Conservation (phyloP, 495 filamentous ascomycete species). For the Talaromyces stipitatus region DNA sequence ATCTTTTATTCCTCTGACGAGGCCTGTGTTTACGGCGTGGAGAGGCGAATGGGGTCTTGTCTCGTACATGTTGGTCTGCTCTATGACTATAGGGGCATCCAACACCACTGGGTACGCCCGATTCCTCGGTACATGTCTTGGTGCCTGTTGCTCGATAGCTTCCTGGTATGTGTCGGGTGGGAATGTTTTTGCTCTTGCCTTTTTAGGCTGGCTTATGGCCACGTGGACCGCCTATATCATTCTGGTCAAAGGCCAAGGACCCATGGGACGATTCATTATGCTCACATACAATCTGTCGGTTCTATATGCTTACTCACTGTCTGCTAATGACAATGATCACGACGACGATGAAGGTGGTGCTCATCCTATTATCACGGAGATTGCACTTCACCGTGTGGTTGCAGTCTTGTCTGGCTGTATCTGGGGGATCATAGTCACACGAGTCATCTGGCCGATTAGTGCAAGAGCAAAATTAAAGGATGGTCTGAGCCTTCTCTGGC, state of each 20-base stretch:
- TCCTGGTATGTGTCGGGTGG: constrained; percentile 69
- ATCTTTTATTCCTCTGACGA: constrained; percentile 69
- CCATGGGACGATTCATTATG: constrained; percentile 86
- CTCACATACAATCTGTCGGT: constrained; percentile 97
- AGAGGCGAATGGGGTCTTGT: constrained; percentile 93
- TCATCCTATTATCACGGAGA: constrained; percentile 75
- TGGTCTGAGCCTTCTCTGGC: constrained; percentile 76
- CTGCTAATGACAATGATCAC: constrained; percentile 59
- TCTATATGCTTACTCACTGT: constrained; percentile 86
- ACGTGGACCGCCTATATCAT: constrained; percentile 85
- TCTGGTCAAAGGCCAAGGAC: constrained; percentile 71
- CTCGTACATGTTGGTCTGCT: constrained; percentile 97
- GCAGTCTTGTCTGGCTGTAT: constrained; percentile 82
- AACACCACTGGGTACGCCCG: constrained; percentile 85
- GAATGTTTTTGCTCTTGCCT: constrained; percentile 64
- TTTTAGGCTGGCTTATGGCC: constrained; percentile 73
- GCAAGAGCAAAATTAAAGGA: constrained; percentile 80
- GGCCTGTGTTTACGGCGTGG: constrained; percentile 80
- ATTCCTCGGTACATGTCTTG: constrained; percentile 81
- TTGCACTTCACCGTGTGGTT: constrained; percentile 81
- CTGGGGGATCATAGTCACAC: constrained; percentile 88
- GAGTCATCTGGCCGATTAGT: constrained; percentile 87
- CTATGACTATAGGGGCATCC: constrained; percentile 91
- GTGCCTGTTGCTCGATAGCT: constrained; percentile 64
- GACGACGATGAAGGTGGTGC: constrained; percentile 80